Conservation (phyloP, 345 rosid species). For the Eucalyptus brandiana region DNA sequence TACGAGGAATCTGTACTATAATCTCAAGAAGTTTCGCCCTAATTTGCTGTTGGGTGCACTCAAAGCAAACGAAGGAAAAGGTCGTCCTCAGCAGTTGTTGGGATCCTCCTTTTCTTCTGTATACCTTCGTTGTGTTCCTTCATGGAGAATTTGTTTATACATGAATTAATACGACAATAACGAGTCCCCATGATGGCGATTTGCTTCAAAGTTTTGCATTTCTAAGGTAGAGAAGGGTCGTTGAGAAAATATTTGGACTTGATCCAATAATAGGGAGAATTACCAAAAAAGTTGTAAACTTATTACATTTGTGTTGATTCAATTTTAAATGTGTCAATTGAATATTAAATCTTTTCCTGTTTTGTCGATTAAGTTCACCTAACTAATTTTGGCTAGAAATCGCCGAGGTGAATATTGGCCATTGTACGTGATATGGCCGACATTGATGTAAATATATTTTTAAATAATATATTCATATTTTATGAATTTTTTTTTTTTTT, state of each 20-base stretch:
- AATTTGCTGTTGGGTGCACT: neutral
- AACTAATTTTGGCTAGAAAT: too few relatives aligned
- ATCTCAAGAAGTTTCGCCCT: neutral
- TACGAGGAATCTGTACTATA: neutral
- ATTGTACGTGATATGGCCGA: accelerated
- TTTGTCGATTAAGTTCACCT: too few relatives aligned
- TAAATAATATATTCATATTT: too few relatives aligned
- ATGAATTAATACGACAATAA: neutral
- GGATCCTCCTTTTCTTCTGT: neutral
- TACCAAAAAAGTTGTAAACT: too few relatives aligned
- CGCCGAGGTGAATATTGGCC: accelerated
- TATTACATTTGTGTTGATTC: too few relatives aligned
- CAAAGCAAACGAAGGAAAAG: neutral
- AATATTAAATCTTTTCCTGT: too few relatives aligned
- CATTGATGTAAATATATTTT: accelerated
- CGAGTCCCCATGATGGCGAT: neutral
- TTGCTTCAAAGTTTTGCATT: neutral
- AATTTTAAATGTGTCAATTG: too few relatives aligned
- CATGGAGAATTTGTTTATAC: neutral
- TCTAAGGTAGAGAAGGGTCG: neutral
- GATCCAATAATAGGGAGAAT: neutral
- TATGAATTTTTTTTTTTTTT: too few relatives aligned
- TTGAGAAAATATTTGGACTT: neutral
- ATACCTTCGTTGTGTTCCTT: neutral
- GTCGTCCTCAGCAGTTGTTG: neutral